Evolutionary conservation across 2,329 filamentous ascomycete genomes (phyloP), one percentile per base, ranked within the genome.

Genomic region (Fusarium sp.): DNA sequence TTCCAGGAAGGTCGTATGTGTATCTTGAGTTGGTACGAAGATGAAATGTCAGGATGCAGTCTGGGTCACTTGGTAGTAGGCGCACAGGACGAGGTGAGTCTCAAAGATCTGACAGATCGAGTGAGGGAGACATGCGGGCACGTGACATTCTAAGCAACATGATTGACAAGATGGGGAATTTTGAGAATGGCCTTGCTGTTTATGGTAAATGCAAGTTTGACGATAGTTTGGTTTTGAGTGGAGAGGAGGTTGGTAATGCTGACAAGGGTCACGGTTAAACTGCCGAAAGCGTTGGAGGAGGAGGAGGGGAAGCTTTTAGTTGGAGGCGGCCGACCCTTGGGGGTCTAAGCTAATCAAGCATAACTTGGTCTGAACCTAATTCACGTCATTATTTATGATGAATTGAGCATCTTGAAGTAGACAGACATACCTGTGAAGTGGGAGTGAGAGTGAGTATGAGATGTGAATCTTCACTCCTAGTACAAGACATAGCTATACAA

Each of bases 21-120:
- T 20, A 75, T 80, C 39, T 18, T 82, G 59, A 81, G 79, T 45
- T 82, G 81, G 80, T 81, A 79, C 34, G 80, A 83, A 64, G 80
- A 82, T 56, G 58, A 62, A 5, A 74, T 74, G n/a, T 75, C 64
- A 16, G 68, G 72, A 0, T 63, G 63, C 23, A 81, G 81, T 50
- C 64, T 83, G 37, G 80, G 74, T 10, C 80, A 82, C 62, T 73
- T 83, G 6, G 81, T 78, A 18, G 70, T 83, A 6, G 81, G 81
- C 1, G 81, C 64, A 1, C 70, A 80, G 56, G 76, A 80, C 35
- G 75, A 78, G 45, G 64, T 37, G 9, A 67, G 43, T 14, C 27
- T 82, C 45, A 60, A 63, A 30, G 50, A 68, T 57, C 66, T 73
- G 45, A 79, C 80, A 74, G 68, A 73, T 65, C 65, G 56, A 35